Evolutionary conservation across 78 protist genomes (phyloP), one percentile per base, ranked within the genome.

Genomic region (Dictyostelium brefeldianum): DNA sequence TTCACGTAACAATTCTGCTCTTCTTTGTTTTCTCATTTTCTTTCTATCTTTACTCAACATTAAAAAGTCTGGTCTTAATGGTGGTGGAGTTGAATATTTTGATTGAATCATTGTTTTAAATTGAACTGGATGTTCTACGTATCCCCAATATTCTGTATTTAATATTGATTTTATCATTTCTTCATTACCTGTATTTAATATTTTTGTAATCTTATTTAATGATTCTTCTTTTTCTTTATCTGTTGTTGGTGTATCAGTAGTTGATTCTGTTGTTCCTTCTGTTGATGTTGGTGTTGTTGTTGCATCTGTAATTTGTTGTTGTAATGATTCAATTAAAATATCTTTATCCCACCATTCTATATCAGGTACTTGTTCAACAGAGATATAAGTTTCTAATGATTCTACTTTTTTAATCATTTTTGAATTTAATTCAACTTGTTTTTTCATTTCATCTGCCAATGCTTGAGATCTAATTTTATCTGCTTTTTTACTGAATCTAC

Each of bases 111-210:
- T 54, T 8, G 96, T 81, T 51, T 17, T 53, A 29, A 93, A 53
- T 31, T 89, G 92, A 5, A 92, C 95, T 36, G 97, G 97, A 71
- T 96, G 97, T 71, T 96, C 96, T 22, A 96, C 41, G 51, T 79
- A 89, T 11, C 41, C 20, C 85, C 84, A 83, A 43, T 83, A 51
- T 9, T 81, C 95, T 6, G 56, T 47, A 17, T 83, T 64, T 47
- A 81, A 12, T 12, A 36, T 78, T 62, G n/a, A 10, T 25, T 62
- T 62, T 62, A 25, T 62, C 36, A n/a, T 29, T 78, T 54, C 53
- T 50, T 18, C n/a, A 50, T 77, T 81, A 17, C 5, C 15, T 12
- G 3, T 31, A 59, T 59, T 46, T 10, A 48, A 53, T 27, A 31
- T 43, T 17, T 59, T 70, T 17, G 18, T 36, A 36, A 31, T 36